A percentile compares a stretch with the other conserved stretches of the same genome.
These are phyloP conservation scores for Cucumis melo DNA, from an alignment of 306 rosid species.

Conservation along the genomic window DNA sequence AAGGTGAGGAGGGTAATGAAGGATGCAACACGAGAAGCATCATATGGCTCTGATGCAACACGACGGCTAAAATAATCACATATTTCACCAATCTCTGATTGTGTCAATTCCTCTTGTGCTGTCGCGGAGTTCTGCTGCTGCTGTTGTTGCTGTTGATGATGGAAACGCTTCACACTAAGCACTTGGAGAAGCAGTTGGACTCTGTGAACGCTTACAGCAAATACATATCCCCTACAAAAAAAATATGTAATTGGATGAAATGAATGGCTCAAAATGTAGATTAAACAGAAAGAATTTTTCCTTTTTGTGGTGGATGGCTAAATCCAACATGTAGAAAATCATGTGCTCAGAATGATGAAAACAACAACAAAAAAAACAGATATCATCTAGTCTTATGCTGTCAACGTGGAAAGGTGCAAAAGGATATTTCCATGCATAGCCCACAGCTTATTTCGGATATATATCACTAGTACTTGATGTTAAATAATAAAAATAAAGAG, in stretches of 20 bases:
- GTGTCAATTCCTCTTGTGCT: slow-evolving; percentile 81
- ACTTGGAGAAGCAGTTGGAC: slow-evolving; percentile 99
- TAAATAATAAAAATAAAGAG: background rate
- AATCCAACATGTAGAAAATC: background rate
- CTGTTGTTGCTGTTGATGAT: slow-evolving; percentile 74
- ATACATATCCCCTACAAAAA: slow-evolving; percentile 87
- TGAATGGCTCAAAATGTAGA: background rate
- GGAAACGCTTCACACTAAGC: slow-evolving; percentile 94
- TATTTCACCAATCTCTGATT: slow-evolving; percentile 78
- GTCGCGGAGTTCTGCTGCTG: slow-evolving; percentile 66
- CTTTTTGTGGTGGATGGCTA: background rate
- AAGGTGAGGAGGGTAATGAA: slow-evolving; percentile 94
- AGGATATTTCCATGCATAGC: background rate
- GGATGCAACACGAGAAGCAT: slow-evolving; percentile 98
- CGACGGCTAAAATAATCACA: slow-evolving; percentile 99
- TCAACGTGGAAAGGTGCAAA: background rate
- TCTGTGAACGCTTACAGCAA: slow-evolving; percentile 98
- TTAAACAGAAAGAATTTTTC: background rate
- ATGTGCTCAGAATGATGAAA: background rate
- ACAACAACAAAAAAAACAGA: background rate
- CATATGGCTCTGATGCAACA: slow-evolving; percentile 98
- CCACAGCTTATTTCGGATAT: background rate
- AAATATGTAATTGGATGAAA: slow-evolving; percentile 13
- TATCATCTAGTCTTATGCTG: background rate
- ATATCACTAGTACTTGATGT: background rate